Conservation (phyloP, 371 early-diverging fungal species). For the Zychaea mexicana region DNA sequence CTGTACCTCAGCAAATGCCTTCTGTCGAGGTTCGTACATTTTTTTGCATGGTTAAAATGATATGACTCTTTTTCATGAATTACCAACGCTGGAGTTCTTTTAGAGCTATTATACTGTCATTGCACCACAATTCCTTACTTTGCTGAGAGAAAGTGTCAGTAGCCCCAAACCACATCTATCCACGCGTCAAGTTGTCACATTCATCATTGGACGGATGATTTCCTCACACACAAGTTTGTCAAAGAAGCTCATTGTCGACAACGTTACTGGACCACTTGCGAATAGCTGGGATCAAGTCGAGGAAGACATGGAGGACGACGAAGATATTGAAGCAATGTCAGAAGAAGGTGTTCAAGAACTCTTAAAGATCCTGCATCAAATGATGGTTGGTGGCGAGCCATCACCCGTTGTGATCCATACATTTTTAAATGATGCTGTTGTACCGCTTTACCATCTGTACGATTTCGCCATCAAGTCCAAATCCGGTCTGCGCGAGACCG, state of each 20-base stretch:
- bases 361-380: constrained; percentile 49
- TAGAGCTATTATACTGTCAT: constrained; percentile 60
- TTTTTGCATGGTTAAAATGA: too few relatives aligned
- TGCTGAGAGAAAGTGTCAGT: constrained; percentile 23
- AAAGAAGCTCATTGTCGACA: constrained; percentile 53
- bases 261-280: constrained; percentile 47
- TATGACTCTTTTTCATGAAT: too few relatives aligned
- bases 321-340: constrained; percentile 28
- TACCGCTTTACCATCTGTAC: constrained; percentile 64
- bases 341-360: constrained; percentile 44
- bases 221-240: constrained; percentile 51
- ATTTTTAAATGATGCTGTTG: constrained; percentile 49
- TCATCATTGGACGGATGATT: constrained; percentile 58
- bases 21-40: constrained; percentile 62
- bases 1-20: constrained; percentile 65
- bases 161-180: constrained; percentile 17
- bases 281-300: constrained; percentile 24
- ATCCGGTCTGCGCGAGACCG: constrained; percentile 50
- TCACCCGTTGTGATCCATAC: constrained; percentile 59
- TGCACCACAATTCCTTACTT: constrained; percentile 51
- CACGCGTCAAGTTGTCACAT: constrained; percentile 51
- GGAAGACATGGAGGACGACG: not conserved
- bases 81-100: not conserved
- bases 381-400: constrained; percentile 70
- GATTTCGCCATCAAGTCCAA: constrained; percentile 56